Evolutionary conservation across 805 yeast genomes (phyloP).

Genomic region (Isabelozyma pseudorhagii): DNA sequence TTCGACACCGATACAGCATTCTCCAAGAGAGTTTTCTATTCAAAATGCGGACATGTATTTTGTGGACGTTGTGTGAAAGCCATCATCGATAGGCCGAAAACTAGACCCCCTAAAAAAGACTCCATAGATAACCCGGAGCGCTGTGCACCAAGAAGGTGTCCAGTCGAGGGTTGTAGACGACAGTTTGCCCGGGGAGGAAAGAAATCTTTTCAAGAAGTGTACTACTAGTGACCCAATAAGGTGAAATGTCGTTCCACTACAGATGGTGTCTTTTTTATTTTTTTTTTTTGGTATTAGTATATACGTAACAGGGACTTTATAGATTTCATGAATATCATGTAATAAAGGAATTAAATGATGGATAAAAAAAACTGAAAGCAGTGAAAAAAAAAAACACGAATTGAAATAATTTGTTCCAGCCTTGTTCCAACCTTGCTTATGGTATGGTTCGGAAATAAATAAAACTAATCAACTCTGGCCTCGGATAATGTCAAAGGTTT

Average conservation of each 20-base stretch:
- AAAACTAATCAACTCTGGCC: slow-evolving; percentile 40
- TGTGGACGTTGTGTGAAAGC: slow-evolving; percentile 82
- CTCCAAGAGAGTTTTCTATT: slow-evolving; percentile 62
- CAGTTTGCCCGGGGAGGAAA: slow-evolving; percentile 40
- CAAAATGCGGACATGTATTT: slow-evolving; percentile 78
- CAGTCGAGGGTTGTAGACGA: slow-evolving; percentile 48
- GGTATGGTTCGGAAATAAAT: not conserved
- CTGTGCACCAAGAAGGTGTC: slow-evolving; percentile 59
- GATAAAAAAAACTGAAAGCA: not conserved
- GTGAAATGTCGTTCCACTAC: not conserved
- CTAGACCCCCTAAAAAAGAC: slow-evolving; percentile 10
- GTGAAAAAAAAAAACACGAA: not conserved
- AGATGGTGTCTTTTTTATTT: too few species aligned
- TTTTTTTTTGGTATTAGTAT: not conserved
- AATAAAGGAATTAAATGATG: not conserved
- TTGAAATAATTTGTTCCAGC: not conserved
- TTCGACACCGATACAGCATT: slow-evolving; percentile 55
- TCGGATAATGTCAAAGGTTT: slow-evolving; percentile 48
- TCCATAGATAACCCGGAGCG: slow-evolving; percentile 31
- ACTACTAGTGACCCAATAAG: slow-evolving; percentile 6
- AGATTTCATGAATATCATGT: not conserved
- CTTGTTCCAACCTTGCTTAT: too few species aligned
- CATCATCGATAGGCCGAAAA: slow-evolving; percentile 46
- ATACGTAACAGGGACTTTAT: not conserved
- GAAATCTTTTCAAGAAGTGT: slow-evolving; percentile 54